Evolutionary conservation across 164 flowering plant genomes (phyloP), one percentile per base, ranked within the genome.

Genomic region (Vitis riparia): DNA sequence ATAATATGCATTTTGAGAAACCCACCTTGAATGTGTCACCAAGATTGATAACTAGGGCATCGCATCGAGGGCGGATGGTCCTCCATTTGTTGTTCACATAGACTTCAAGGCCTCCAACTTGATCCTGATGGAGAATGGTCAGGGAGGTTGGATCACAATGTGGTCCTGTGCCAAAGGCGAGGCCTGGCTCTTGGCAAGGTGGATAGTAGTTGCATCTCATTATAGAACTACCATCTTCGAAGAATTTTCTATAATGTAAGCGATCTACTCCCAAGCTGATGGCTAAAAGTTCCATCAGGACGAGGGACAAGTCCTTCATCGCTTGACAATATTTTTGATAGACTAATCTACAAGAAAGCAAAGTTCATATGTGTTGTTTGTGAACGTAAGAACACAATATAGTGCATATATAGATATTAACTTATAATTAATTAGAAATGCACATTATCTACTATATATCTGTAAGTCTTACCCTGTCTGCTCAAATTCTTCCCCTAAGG

Each of bases 141-240:
- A 85, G 11, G 51, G 88, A 71, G 2, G 75, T 81, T n/a, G 86
- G 82, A 55, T 85, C 88, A 23, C 81, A 79, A 69, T 85, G 88
- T 14, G 85, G 82, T 9, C 88, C 85, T 0, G 83, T 81, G 3
- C 88, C 88, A 9, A 83, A 63, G 7, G 79, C 64, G 8, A 66
- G 69, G 10, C 60, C 69, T 9, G 85, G 78, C 55, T 79, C 62
- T 30, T 69, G 67, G 63, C 88, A 85, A 1, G 76, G 69, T 10
- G 86, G 86, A 61, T 85, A 85, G 51, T 68, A 65, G 71, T 83
- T 85, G n/a, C 67, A 71, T 58, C 88, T 71, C 86, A 85, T 70
- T 17, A 74, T 74, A 1, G 83, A 75, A 32, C 13, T 2, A n/a
- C 73, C 64, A 19, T 77, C 88, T 59, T 82, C 67, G 65, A 76